Conservation (phyloP, 164 flowering plant species). For the Akebia trifoliata region DNA sequence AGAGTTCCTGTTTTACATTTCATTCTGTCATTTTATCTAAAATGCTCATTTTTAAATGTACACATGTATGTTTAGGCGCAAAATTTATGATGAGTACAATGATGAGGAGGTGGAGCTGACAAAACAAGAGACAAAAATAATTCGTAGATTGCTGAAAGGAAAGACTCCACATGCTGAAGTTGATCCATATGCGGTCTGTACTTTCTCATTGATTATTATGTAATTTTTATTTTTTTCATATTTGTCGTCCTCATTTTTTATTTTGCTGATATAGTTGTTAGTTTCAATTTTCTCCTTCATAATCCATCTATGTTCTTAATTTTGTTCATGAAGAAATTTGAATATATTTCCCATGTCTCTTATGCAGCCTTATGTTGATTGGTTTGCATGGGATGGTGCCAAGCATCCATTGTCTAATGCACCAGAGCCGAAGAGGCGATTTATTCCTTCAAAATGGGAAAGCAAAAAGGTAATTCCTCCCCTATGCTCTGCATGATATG, state of each 20-base stretch:
- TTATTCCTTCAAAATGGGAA: conserved; percentile 92
- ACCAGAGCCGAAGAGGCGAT: conserved; percentile 94
- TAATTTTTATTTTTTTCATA: background rate
- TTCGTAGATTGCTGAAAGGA: conserved; percentile 57
- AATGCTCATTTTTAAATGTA: background rate
- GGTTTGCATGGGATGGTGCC: conserved; percentile 71
- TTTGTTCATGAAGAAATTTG: background rate
- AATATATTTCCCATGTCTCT: background rate
- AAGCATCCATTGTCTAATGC: conserved; percentile 88
- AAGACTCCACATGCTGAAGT: conserved; percentile 90
- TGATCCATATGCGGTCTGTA: conserved; percentile 72
- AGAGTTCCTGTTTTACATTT: background rate
- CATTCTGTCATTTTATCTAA: background rate
- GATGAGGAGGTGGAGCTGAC: conserved; percentile 84
- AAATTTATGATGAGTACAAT: conserved; percentile 73
- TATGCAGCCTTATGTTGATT: conserved; percentile 83
- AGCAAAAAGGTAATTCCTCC: conserved; percentile 51
- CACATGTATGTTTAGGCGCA: conserved; percentile 62
- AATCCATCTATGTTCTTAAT: background rate
- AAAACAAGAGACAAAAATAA: conserved; percentile 50
- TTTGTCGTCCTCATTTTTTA: background rate
- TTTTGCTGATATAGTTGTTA: background rate
- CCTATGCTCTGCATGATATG: background rate
- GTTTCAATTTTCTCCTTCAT: background rate
- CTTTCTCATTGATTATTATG: background rate